Evolutionary conservation across 2,329 filamentous ascomycete genomes (phyloP), one percentile per base, ranked within the genome.

Genomic region (Colletotrichum sp.): DNA sequence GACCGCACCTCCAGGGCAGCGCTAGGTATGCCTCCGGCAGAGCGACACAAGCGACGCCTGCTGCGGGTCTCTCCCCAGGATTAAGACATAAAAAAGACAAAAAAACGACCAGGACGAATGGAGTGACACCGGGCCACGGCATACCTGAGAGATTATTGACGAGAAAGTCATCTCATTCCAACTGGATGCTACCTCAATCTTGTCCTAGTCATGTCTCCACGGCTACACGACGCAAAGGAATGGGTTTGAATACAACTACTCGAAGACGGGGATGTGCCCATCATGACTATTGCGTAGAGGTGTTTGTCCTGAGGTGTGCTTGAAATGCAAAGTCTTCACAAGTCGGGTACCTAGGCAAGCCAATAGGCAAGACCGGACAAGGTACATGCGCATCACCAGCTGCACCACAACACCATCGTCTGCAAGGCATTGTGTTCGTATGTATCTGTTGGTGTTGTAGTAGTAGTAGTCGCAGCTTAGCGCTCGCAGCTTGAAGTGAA

Each of bases 31-130:
- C 55, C 67, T 61, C 38, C 63, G 63, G 72, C 72, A 75, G 72
- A 75, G 68, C 72, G 72, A 75, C 69, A 72, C 69, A 64, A 67
- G 72, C 69, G 55, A 30, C 63, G 21, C 24, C 72, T 72, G 55
- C 36, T 30, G 38, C 52, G 55, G 69, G 73, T 67, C 63, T 28
- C 30, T 30, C 34, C 68, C 61, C 69, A 63, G 30, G 36, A 63
- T 52, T 52, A 21, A 52, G n/a, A 52, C 43, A 16, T 58, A 43
- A 21, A 28, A 48, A 10, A 24, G n/a, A 36, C 7, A 67, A 48
- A 36, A 57, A 28, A 67, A 21, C 5, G 28, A 36, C 48, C n/a
- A 36, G 28, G n/a, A 38, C 28, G 10, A 52, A 57, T 38, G 34
- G 30, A 67, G 32, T 38, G 63, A 21, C 13, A 30, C 58, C 36